phyloP scores from a whole-genome alignment of 345 rosid genomes.

The Rubroshorea leprosula region DNA sequence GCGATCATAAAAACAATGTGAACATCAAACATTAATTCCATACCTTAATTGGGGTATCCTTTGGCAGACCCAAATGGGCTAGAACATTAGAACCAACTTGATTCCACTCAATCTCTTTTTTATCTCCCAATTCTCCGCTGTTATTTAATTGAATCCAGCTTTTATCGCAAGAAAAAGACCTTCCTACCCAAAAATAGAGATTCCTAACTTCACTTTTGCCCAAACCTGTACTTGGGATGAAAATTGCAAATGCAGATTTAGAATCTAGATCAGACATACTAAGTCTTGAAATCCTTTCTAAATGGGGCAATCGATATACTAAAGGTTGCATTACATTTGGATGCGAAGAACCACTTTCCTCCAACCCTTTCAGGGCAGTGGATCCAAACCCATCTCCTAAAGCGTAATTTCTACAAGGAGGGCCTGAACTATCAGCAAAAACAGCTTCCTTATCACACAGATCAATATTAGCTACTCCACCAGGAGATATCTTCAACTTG shows the following conservation, averaged over 20 bases:
- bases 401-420: constrained; percentile 18
- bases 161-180: constrained; percentile 40
- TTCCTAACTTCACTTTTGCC: constrained; percentile 38
- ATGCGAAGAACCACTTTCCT: constrained; percentile 20
- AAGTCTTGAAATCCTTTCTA: constrained; percentile 50
- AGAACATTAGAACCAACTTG: constrained; percentile 52
- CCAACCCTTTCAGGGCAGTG: constrained; percentile 18
- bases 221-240: constrained; percentile 30
- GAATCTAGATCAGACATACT: constrained; percentile 46
- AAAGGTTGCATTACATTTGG: constrained; percentile 31
- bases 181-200: constrained; percentile 87
- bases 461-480: constrained; percentile 30
- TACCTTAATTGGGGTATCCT: constrained; percentile 65
- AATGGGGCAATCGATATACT: constrained; percentile 66
- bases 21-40: constrained; percentile 10
- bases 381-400: constrained; percentile 18
- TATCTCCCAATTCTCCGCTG: constrained; percentile 26
- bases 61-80: constrained; percentile 51
- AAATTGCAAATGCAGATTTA: constrained; percentile 54
- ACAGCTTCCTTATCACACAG: constrained; percentile 25
- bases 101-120: constrained; percentile 51
- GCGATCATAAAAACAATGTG: background rate
- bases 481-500: constrained; percentile 29
- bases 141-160: constrained; percentile 38
- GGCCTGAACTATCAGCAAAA: constrained; percentile 26